Percentiles rank a stretch among this genome's conserved stretches.
Evolutionary conservation across 1,139 yeast genomes (phyloP).

Genomic region (Hyphopichia burtonii): DNA sequence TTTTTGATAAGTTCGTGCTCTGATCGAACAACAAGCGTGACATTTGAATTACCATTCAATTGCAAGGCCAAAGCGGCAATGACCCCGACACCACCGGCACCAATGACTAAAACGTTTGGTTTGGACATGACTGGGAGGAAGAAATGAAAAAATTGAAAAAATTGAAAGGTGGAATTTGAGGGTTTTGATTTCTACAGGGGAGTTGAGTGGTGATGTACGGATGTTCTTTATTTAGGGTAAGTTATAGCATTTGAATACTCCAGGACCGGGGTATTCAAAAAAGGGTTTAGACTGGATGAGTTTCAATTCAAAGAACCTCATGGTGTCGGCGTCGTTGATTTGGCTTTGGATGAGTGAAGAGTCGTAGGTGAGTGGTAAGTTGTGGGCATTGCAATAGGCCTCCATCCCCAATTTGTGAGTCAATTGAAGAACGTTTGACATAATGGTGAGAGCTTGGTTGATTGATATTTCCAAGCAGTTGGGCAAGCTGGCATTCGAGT

Average conservation of each 20-base stretch:
- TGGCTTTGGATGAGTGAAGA: slow-evolving; percentile 16
- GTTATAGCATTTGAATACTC: slow-evolving; percentile 12
- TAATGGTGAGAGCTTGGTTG: slow-evolving; percentile 49
- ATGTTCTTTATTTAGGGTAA: too few species aligned
- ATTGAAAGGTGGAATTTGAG: too few species aligned
- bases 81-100: slow-evolving; percentile 64
- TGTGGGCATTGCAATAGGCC: slow-evolving; percentile 8
- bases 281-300: slow-evolving; percentile 35
- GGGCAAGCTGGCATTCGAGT: slow-evolving; percentile 21
- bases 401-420: slow-evolving; percentile 31
- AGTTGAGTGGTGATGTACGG: too few species aligned
- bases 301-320: slow-evolving; percentile 43
- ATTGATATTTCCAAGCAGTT: slow-evolving; percentile 26
- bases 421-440: slow-evolving; percentile 44
- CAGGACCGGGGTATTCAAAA: slow-evolving; percentile 24
- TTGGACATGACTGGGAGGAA: slow-evolving; percentile 1
- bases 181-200: too few species aligned
- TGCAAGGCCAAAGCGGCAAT: slow-evolving; percentile 63
- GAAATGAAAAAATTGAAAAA: not conserved
- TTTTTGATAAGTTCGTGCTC: slow-evolving; percentile 53
- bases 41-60: slow-evolving; percentile 42
- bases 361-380: slow-evolving; percentile 3
- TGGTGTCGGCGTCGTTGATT: slow-evolving; percentile 37
- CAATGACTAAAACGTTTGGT: slow-evolving; percentile 40
- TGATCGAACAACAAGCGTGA: slow-evolving; percentile 65